Evolutionary conservation across 495 filamentous ascomycete species (phyloP), one percentile per base, ranked within the genome.

Genomic region (Penicillium desertorum): DNA sequence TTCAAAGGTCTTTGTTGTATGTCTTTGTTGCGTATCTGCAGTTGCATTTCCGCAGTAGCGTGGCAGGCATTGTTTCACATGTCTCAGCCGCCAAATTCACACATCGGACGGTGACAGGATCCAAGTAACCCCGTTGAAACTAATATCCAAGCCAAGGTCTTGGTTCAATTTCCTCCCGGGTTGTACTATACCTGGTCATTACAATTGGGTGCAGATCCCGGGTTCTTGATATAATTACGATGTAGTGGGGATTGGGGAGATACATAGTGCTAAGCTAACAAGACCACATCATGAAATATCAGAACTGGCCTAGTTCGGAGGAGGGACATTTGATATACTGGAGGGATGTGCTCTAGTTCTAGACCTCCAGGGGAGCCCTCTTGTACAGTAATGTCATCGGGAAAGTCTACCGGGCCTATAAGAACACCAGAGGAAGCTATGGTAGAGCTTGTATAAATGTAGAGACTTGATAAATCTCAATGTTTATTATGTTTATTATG

Each of bases 51-150:
- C 27, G 41, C 32, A 41, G 52, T 44, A 60, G 45, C 47, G 56
- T 56, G 56, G 56, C 51, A 58, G 32, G 32, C 41, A 32, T 44
- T 51, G 59, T 62, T 56, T 64, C 55, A 62, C 39, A 59, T 59
- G 59, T 62, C 62, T 57, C 52, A 51, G 58, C 27, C 29, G 58
- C 27, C 29, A 39, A n/a, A 49, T 32, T 36, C 42, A 22, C 29
- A 22, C 36, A 34, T 55, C 22, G 27, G 9, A 34, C 9, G 1
- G 41, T 32, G 42, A 34, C 41, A 46, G 9, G 14, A 44, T 19
- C n/a, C 20, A 17, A 27, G 8, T 27, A 43, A 5, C 3, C 17
- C 20, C 12, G 1, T 50, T 19, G 19, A 23, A 32, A 29, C 16
- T 27, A 10, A 53, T 43, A 32, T 14, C 14, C 0, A 12, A 16